phyloP scores from a whole-genome alignment of 202 grass and related monocot species.

The Panicum hallii region DNA sequence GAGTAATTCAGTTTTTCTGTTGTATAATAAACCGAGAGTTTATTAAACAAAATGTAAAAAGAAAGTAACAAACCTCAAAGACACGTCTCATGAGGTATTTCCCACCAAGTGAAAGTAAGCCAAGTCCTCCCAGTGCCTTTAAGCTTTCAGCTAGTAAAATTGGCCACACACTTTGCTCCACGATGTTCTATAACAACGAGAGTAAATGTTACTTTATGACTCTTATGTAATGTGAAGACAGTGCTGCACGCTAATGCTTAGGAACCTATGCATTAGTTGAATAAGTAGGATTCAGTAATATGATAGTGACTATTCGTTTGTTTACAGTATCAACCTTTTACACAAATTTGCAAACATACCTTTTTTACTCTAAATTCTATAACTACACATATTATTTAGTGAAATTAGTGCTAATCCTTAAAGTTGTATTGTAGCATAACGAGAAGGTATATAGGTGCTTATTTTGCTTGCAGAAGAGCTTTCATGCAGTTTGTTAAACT shows the following conservation, averaged over 20 bases:
- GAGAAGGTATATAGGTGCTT: not conserved
- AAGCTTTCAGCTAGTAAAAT: constrained; percentile 84
- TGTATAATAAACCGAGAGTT: constrained; percentile 22
- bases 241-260: not conserved
- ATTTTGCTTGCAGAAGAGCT: constrained; percentile 23
- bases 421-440: not conserved
- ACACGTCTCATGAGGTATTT: constrained; percentile 87
- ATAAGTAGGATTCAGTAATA: constrained; percentile 1
- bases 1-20: constrained; percentile 33
- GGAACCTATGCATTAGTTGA: not conserved
- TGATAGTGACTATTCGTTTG: not conserved
- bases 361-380: not conserved
- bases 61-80: constrained; percentile 77
- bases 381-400: not conserved
- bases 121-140: constrained; percentile 95
- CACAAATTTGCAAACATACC: constrained; percentile 12
- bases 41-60: constrained; percentile 22
- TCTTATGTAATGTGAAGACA: not conserved
- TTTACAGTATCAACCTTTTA: not conserved
- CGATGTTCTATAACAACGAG: constrained; percentile 68
- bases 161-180: constrained; percentile 80
- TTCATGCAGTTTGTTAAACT: constrained; percentile 43
- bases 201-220: constrained; percentile 18
- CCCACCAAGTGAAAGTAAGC: constrained; percentile 95
- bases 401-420: not conserved